Evolutionary conservation across 805 yeast species (phyloP).

Genomic region (Kazachstania taianensis): DNA sequence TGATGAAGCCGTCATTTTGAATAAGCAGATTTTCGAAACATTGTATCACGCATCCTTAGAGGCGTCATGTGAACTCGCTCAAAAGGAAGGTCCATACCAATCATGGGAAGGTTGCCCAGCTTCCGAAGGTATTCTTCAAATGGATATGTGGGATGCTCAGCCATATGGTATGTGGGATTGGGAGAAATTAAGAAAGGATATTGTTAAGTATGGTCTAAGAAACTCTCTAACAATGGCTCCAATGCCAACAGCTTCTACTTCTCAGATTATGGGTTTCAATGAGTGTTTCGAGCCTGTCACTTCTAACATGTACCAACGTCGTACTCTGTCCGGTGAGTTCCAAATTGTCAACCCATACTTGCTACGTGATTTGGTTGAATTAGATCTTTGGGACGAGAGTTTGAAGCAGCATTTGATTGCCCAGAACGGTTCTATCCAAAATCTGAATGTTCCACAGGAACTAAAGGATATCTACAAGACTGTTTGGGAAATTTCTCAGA

Average conservation of each 20-base stretch:
- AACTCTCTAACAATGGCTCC: constrained; percentile 86
- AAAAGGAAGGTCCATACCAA: constrained; percentile 54
- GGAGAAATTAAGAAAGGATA: constrained; percentile 51
- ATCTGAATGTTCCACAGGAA: constrained; percentile 60
- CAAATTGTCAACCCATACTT: constrained; percentile 83
- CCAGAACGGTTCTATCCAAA: constrained; percentile 76
- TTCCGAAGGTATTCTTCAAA: constrained; percentile 73
- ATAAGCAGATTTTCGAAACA: constrained; percentile 84
- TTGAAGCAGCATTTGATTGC: constrained; percentile 67
- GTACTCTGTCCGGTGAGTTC: constrained; percentile 86
- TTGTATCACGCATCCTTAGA: constrained; percentile 90
- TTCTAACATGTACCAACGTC: constrained; percentile 78
- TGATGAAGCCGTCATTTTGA: constrained; percentile 61
- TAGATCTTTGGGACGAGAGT: constrained; percentile 72
- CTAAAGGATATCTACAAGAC: constrained; percentile 76
- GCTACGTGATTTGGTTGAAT: constrained; percentile 63
- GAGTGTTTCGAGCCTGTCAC: constrained; percentile 95
- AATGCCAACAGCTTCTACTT: constrained; percentile 97
- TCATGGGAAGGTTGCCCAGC: constrained; percentile 80
- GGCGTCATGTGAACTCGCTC: constrained; percentile 73
- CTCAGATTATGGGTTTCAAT: constrained; percentile 84
- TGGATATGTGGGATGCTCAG: constrained; percentile 71
- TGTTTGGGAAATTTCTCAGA: constrained; percentile 92
- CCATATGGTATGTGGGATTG: constrained; percentile 81
- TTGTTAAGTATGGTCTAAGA: constrained; percentile 60